phyloP scores from a whole-genome alignment of 2,329 filamentous ascomycete genomes.

The Ciborinia camelliae region DNA sequence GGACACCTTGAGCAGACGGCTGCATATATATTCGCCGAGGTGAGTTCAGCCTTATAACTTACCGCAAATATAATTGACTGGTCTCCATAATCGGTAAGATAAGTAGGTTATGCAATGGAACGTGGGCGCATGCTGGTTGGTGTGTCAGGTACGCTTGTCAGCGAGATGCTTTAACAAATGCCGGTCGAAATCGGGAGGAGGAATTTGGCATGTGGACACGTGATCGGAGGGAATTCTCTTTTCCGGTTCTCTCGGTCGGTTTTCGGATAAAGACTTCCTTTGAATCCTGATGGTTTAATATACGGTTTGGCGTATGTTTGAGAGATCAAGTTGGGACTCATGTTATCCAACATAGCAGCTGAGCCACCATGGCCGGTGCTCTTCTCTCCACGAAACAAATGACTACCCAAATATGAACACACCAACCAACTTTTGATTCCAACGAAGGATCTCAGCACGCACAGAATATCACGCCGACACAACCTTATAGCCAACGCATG shows the following conservation, averaged over 20 bases:
- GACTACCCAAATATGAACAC: not conserved
- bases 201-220: not conserved
- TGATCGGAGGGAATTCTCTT: not conserved
- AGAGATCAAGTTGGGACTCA: not conserved
- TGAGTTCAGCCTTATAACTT: not conserved
- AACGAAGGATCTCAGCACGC: not conserved
- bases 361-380: not conserved
- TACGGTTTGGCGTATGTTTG: not conserved
- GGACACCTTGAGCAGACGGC: not conserved
- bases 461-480: not conserved
- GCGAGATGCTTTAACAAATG: not conserved
- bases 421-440: not conserved
- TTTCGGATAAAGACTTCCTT: not conserved
- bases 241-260: no score
- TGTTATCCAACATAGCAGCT: not conserved
- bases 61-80: not conserved
- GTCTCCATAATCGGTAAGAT: not conserved
- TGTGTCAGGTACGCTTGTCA: constrained; percentile 13
- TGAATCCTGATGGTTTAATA: not conserved
- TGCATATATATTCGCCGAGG: constrained; percentile 2
- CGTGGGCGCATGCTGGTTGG: not conserved
- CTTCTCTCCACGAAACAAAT: not conserved
- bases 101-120: constrained; percentile 11
- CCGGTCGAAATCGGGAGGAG: not conserved
- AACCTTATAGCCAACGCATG: not conserved